Conservation (phyloP, 768 basidiomycete species). For the Lentinula sp. region DNA sequence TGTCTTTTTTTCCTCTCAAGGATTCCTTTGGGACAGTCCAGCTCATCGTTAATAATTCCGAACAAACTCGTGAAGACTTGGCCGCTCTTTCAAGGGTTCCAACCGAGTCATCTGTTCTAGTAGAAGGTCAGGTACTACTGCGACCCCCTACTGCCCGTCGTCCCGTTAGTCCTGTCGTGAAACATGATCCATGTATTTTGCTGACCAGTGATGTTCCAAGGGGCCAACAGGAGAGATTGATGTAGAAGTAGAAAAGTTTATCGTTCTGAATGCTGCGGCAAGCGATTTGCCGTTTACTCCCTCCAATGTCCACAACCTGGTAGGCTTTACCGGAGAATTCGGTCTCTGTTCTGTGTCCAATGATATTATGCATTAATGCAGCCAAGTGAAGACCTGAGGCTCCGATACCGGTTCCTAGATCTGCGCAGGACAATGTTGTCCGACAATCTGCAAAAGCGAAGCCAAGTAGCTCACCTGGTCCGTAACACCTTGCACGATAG, state of each 20-base stretch:
- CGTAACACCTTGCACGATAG: constrained; percentile 67
- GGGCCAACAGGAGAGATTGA: constrained; percentile 72
- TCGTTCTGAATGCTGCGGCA: constrained; percentile 75
- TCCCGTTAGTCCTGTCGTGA: constrained; percentile 36
- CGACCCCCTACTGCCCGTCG: constrained; percentile 61
- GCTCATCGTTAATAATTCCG: constrained; percentile 57
- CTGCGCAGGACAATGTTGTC: constrained; percentile 71
- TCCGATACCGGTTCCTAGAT: constrained; percentile 85
- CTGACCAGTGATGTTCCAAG: constrained; percentile 24
- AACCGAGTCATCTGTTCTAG: constrained; percentile 70
- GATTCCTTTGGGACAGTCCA: constrained; percentile 77
- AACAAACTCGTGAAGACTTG: constrained; percentile 22
- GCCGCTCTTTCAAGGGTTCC: constrained; percentile 55
- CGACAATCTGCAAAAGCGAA: constrained; percentile 75
- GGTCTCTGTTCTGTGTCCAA: background rate
- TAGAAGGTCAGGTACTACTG: constrained; percentile 65
- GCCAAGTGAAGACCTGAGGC: constrained; percentile 84
- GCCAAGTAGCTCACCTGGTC: constrained; percentile 73
- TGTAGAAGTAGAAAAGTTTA: constrained; percentile 63
- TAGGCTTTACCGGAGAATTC: constrained; percentile 29
- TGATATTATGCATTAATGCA: constrained; percentile 22
- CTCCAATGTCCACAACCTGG: constrained; percentile 69
- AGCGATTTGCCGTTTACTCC: constrained; percentile 77
- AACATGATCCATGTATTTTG: background rate
- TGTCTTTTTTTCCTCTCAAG: constrained; percentile 85